A percentile compares a stretch with the other conserved stretches of the same genome.
These are phyloP conservation scores for Cladosporium phlei DNA, from an alignment of 2,329 filamentous ascomycete genomes.

Conservation along the genomic window DNA sequence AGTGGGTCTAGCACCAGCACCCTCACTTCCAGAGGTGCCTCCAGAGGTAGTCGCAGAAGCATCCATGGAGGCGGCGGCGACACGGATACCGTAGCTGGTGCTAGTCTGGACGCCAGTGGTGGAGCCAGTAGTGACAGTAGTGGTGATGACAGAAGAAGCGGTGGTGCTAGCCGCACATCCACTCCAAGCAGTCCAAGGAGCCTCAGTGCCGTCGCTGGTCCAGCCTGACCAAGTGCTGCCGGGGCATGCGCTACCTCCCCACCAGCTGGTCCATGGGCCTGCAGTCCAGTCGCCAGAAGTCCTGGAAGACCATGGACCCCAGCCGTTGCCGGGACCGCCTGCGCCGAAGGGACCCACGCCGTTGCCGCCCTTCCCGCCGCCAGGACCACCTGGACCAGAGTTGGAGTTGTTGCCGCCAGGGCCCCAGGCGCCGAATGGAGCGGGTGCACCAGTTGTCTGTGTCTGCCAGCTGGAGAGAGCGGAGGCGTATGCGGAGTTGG, in stretches of 20 bases:
- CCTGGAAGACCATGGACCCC: conserved; percentile 29
- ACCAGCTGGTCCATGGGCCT: conserved; percentile 34
- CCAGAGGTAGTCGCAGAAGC: conserved; percentile 13
- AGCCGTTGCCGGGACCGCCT: conserved; percentile 23
- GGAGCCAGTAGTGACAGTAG: conserved; percentile 25
- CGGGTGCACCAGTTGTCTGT: conserved; percentile 15
- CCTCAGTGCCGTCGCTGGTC: conserved; percentile 28
- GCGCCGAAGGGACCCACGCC: conserved; percentile 20
- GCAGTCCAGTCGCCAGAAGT: conserved; percentile 27
- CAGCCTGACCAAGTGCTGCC: conserved; percentile 32
- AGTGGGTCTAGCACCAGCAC: conserved; percentile 21
- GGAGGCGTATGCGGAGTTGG: conserved; percentile 22
- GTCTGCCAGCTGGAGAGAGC: conserved; percentile 19
- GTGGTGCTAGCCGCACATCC: conserved; percentile 32
- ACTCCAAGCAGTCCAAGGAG: conserved; percentile 34
- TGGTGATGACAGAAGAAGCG: conserved; percentile 26
- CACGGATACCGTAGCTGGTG: conserved; percentile 28
- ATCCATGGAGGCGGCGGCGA: conserved; percentile 25
- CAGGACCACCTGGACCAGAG: not conserved
- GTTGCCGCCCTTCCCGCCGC: conserved; percentile 11
- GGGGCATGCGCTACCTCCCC: conserved; percentile 32
- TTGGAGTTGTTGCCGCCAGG: not conserved
- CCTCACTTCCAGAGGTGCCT: conserved; percentile 18
- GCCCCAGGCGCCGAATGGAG: conserved; percentile 23
- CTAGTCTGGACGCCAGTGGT: conserved; percentile 21